Conservation (phyloP, 768 basidiomycete species). For the Sistotremastrum suecicum region DNA sequence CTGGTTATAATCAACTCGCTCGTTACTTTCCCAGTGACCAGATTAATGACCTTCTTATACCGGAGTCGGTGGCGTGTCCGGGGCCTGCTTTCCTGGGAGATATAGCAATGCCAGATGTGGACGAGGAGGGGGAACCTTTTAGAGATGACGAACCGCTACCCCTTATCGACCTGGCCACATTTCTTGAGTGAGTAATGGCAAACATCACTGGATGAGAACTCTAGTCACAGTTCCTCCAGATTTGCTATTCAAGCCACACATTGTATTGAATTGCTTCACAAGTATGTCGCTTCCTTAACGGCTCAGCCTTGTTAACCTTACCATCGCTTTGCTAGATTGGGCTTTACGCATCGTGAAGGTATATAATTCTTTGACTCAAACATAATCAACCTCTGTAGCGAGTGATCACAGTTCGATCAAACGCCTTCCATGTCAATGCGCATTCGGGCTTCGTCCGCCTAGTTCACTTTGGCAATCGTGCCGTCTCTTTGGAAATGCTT, state of each 20-base stretch:
- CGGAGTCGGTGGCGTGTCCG: no score
- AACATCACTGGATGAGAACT: not conserved
- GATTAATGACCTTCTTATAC: conserved; percentile 43
- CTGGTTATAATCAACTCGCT: conserved; percentile 53
- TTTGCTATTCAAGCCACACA: conserved; percentile 66
- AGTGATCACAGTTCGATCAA: conserved; percentile 45
- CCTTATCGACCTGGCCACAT: conserved; percentile 65
- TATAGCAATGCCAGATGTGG: conserved; percentile 30
- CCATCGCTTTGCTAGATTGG: conserved; percentile 23
- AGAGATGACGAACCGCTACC: conserved; percentile 42
- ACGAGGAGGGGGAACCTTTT: conserved; percentile 42
- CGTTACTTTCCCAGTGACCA: conserved; percentile 56
- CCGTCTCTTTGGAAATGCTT: conserved; percentile 54
- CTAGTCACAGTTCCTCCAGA: conserved; percentile 19
- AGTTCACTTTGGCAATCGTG: conserved; percentile 64
- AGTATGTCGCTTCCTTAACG: conserved; percentile 17
- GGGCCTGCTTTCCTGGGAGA: conserved; percentile 25
- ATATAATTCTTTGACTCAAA: not conserved
- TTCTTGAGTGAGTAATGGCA: conserved; percentile 43
- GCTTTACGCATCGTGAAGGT: conserved; percentile 60
- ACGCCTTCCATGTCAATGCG: conserved; percentile 61
- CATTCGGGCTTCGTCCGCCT: conserved; percentile 56
- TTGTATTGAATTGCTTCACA: conserved; percentile 55
- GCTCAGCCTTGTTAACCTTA: not conserved
- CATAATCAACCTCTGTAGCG: not conserved